Base-by-base conservation (phyloP, 2,329 filamentous ascomycete species). In the Neoarthrinium moseri region DNA sequence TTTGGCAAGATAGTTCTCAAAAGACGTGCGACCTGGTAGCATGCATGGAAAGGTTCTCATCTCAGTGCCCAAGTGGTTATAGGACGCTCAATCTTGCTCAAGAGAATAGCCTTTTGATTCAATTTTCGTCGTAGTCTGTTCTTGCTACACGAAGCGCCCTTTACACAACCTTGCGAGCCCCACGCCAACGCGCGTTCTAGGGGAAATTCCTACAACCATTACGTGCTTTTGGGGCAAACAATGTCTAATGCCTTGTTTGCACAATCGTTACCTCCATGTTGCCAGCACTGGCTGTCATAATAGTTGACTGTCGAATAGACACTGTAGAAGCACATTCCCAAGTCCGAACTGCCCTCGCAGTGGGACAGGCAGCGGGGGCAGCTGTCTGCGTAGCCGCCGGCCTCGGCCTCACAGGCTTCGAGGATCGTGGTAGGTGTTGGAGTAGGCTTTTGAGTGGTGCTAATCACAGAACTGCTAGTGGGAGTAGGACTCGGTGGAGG, bases 241-340 rank as follows among this genome's bases (percentile, higher is more conserved):
- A 26, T 40, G 8, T 24, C 37, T 24, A 29, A 20, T 12, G 37
- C 37, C 15, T 40, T 24, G 22, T 40, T 40, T 27, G 6, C 37
- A 40, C 37, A 40, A 17, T 40, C 37, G 21, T 15, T 29, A 18
- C 37, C 37, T 20, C 37, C 37, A 15, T 40, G 37, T 15, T 40
- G n/a, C 37, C 37, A 40, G 22, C 37, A 40, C 21, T 40, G 21
- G 23, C 37, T 40, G 20, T 40, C 37, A 17, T 40, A 40, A 15
- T 27, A 7, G 18, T 40, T 43, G 13, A 43, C 34, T 13, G 24
- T 32, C 6, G 15, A 43, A 18, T 35, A 44, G 18, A 24, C 20
- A 26, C 41, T 36, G 15, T 26, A 23, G 18, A 38, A 45, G 18
- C 37, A 45, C 6, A 11, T 10, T 24, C n/a, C 10, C 10, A 6